phyloP scores from a whole-genome alignment of 257 asterid species.

The Jacaranda mimosifolia region DNA sequence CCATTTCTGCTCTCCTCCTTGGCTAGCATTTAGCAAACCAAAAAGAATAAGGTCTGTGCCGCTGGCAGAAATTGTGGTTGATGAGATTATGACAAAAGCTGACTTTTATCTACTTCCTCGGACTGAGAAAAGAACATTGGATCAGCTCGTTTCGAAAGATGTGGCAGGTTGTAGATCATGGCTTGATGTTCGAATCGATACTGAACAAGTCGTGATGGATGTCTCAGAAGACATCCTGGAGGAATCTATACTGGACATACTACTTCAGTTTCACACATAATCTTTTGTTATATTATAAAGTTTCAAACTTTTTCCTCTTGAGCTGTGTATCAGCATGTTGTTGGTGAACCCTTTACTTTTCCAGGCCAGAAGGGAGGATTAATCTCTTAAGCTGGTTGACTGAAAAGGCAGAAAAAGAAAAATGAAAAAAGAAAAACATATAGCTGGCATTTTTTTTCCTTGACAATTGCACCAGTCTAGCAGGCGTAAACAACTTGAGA shows the following conservation, averaged over 20 bases:
- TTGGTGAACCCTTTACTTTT: not conserved
- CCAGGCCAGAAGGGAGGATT: not conserved
- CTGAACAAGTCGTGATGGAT: constrained; percentile 53
- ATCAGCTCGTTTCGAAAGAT: constrained; percentile 56
- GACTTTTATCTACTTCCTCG: constrained; percentile 52
- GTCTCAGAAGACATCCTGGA: constrained; percentile 69
- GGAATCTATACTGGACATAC: constrained; percentile 58
- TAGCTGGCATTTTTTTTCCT: no score
- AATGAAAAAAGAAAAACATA: no score
- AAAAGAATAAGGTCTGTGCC: constrained; percentile 36
- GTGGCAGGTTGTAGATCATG: constrained; percentile 56
- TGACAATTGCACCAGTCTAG: no score
- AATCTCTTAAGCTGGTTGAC: no score
- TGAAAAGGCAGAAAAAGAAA: no score
- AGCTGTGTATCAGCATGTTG: constrained; percentile 21
- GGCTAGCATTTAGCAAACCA: constrained; percentile 53
- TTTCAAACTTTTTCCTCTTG: not conserved
- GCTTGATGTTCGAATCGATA: constrained; percentile 58
- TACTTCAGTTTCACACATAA: constrained; percentile 46
- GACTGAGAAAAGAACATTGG: constrained; percentile 51
- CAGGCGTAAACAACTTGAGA: no score
- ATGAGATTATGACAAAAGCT: constrained; percentile 65
- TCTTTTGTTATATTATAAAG: not conserved
- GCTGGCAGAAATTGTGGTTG: constrained; percentile 52
- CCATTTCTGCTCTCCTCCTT: constrained; percentile 48